Evolutionary conservation across 1,284 basidiomycete genomes (phyloP), one percentile per base, ranked within the genome.

Genomic region (Pyrrhoderma noxium): DNA sequence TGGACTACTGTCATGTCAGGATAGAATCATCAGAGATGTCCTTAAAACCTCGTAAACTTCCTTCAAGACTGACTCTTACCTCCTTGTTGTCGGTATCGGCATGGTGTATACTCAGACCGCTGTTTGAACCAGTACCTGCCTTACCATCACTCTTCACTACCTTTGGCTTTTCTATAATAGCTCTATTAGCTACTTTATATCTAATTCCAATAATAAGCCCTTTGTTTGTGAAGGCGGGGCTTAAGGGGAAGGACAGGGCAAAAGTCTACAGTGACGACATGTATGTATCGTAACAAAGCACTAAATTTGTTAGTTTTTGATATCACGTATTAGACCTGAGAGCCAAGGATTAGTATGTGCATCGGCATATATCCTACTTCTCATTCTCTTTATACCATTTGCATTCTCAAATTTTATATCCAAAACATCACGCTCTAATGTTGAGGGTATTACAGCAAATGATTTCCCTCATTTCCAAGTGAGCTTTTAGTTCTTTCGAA

Each of bases 381-480:
- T 97, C 60, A 89, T 90, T 57, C 70, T 92, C 3, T 93, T 93
- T 63, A 93, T 93, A 56, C 92, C 91, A 0, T 93, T 93, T 61
- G 86, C 88, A 0, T 93, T 94, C 64, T 87, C 89, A 39, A 75
- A 85, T 57, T 73, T 85, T 27, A 79, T 90, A 45, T 64, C 73
- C 22, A 72, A 68, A 44, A 69, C 76, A 21, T 65, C 71, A 21
- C 67, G 67, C 53, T 60, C 67, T 53, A 64, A 70, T 13, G 70
- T 70, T 8, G 77, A 85, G 61, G 85, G 85, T 3, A 74, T 89
- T 8, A 73, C 77, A 8, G 71, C 84, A 1, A 69, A 71, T 3
- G 82, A 86, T 47, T 94, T 94, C 61, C 85, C 92, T n/a, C 87
- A 93, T 62, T 80, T 92, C 61, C 84, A 94, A 74, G 89, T 90